Evolutionary conservation across 78 protist species (phyloP).

Genomic region (Planoprotostelium fungivorum): DNA sequence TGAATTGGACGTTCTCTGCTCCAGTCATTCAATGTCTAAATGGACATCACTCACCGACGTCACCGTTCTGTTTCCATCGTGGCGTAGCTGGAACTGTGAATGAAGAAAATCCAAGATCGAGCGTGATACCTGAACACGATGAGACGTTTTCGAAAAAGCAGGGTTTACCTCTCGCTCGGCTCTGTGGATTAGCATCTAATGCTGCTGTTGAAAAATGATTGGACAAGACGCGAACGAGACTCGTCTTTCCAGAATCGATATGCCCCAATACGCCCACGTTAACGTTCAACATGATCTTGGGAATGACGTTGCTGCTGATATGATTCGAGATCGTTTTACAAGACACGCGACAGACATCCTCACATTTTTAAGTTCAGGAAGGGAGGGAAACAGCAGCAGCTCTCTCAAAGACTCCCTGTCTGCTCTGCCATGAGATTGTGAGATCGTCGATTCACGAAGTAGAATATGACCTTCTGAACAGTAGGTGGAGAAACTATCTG

Average conservation of each 20-base stretch:
- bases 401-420: not conserved
- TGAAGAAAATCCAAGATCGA: constrained; percentile 97
- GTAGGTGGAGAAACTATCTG: not conserved
- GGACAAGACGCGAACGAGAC: constrained; percentile 81
- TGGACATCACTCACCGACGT: not conserved
- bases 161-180: constrained; percentile 84
- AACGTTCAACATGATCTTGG: constrained; percentile 35
- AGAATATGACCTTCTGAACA: not conserved
- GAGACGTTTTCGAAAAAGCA: too few species aligned
- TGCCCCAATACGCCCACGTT: constrained; percentile 97
- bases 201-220: constrained; percentile 84
- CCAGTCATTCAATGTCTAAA: not conserved
- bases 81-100: constrained; percentile 27
- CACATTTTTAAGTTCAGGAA: not conserved
- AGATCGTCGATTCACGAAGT: not conserved
- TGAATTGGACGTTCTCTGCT: constrained; percentile 72
- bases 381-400: not conserved
- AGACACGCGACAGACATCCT: too few species aligned
- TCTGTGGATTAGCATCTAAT: constrained; percentile 91
- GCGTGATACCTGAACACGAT: constrained; percentile 98
- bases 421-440: not conserved
- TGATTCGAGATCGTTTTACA: not conserved
- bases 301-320: not conserved
- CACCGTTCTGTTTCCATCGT: not conserved
- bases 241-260: constrained; percentile 95